Percentiles rank a stretch among this genome's conserved stretches.
Conservation (phyloP, 2,329 filamentous ascomycete species). For the Paecilomyces niveus region DNA sequence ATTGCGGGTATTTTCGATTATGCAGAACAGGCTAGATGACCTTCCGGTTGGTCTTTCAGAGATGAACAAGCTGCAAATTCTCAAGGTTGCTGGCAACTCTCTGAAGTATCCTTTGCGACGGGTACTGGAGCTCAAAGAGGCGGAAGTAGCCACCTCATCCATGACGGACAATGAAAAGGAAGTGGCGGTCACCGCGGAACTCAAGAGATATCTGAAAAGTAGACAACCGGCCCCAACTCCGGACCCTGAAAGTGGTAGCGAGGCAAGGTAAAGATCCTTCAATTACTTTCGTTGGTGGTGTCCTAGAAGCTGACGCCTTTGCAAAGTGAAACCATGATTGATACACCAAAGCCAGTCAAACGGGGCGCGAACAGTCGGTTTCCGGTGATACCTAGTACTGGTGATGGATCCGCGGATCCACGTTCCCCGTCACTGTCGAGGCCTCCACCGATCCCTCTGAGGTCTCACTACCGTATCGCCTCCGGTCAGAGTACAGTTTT, state of each 20-base stretch:
- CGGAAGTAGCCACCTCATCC: conserved; percentile 51
- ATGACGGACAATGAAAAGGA: conserved; percentile 55
- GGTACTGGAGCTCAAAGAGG: conserved; percentile 59
- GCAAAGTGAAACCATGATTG: conserved; percentile 61
- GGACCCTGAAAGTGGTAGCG: conserved; percentile 41
- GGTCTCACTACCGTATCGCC: conserved; percentile 66
- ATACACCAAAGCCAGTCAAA: conserved; percentile 67
- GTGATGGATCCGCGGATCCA: conserved; percentile 59
- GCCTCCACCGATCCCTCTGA: conserved; percentile 69
- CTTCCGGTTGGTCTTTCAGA: conserved; percentile 78
- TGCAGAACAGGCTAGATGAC: conserved; percentile 78
- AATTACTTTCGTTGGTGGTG: neutral
- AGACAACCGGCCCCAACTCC: conserved; percentile 32
- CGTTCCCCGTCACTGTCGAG: conserved; percentile 61
- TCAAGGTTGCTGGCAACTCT: conserved; percentile 86
- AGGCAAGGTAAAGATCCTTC: conserved; percentile 30
- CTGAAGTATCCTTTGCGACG: conserved; percentile 71
- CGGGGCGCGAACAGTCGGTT: conserved; percentile 50
- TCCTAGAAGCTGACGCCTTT: conserved; percentile 7
- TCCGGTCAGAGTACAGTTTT: conserved; percentile 33
- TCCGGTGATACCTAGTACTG: conserved; percentile 46
- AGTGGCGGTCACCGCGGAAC: conserved; percentile 51
- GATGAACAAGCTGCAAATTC: conserved; percentile 79
- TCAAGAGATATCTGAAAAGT: conserved; percentile 51
- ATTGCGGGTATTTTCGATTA: conserved; percentile 80